Evolutionary conservation across 169 alveolate species (phyloP).

Genomic region (Besnoitia besnoiti): DNA sequence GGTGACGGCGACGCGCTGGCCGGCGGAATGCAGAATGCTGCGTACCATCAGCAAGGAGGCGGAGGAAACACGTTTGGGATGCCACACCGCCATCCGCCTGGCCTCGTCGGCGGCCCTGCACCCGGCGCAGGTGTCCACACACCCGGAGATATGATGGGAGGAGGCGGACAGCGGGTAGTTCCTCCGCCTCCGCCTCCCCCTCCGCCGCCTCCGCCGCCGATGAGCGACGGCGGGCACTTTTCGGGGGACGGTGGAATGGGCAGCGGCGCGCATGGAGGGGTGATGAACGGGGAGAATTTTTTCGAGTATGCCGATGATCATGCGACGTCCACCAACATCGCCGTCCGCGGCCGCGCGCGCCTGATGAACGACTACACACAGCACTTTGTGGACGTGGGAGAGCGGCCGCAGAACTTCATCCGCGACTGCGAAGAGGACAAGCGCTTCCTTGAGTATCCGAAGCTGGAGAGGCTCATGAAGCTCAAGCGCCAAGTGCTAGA

Average conservation of each 20-base stretch:
- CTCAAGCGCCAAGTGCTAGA: conserved; percentile 85
- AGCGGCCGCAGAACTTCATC: conserved; percentile 91
- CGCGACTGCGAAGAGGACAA: conserved; percentile 83
- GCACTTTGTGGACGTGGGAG: conserved; percentile 90
- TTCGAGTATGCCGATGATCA: background rate
- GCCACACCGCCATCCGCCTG: background rate
- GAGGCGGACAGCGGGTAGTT: background rate
- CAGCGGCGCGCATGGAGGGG: background rate
- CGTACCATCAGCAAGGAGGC: background rate
- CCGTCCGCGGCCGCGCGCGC: conserved; percentile 76
- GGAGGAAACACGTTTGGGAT: background rate
- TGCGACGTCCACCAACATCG: conserved; percentile 9
- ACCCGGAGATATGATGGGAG: background rate
- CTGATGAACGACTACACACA: conserved; percentile 88
- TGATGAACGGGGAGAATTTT: background rate
- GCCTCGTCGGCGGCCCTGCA: background rate
- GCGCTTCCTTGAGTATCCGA: conserved; percentile 77
- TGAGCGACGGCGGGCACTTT: background rate
- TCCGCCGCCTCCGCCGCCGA: background rate
- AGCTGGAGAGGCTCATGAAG: conserved; percentile 86
- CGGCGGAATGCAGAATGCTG: too few relatives aligned
- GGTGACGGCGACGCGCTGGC: background rate
- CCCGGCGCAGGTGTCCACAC: background rate
- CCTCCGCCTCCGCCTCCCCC: background rate
- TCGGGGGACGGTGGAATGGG: background rate